phyloP scores from a whole-genome alignment of 768 basidiomycete genomes.

The Antrodiella citrinella region DNA sequence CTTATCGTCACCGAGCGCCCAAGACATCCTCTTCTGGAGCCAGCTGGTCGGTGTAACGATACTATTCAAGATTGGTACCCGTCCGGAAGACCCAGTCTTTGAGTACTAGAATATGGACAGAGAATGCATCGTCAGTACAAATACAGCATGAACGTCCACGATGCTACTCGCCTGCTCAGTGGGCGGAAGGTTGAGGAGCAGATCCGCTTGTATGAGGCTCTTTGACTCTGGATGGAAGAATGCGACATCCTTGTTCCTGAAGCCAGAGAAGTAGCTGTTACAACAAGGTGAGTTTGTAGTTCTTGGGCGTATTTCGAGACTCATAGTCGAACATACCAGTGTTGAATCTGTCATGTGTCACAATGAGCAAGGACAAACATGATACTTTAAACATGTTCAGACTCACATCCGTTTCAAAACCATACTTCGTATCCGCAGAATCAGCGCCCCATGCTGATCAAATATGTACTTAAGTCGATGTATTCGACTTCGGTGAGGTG shows the following conservation, averaged over 20 bases:
- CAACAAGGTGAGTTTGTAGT: too few species aligned
- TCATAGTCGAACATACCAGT: neutral
- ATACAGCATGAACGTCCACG: neutral
- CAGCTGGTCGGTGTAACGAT: conserved; percentile 16
- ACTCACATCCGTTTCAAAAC: conserved; percentile 65
- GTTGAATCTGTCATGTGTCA: neutral
- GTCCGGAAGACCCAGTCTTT: conserved; percentile 22
- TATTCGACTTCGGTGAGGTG: neutral
- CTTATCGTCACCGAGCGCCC: conserved; percentile 19
- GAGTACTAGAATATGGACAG: conserved; percentile 37
- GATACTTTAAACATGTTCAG: neutral
- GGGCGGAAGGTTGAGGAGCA: conserved; percentile 75
- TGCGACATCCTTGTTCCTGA: conserved; percentile 73
- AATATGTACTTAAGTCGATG: neutral
- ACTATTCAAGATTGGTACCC: conserved; percentile 15
- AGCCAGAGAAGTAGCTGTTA: conserved; percentile 59
- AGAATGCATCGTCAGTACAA: neutral
- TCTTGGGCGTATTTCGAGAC: too few species aligned
- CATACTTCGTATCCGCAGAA: conserved; percentile 50
- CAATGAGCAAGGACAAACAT: too few species aligned
- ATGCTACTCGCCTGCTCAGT: conserved; percentile 52
- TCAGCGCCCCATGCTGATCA: conserved; percentile 25
- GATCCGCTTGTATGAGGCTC: conserved; percentile 72
- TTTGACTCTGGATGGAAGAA: conserved; percentile 69
- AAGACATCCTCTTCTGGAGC: conserved; percentile 20